phyloP scores from a whole-genome alignment of 2,329 filamentous ascomycete species.

The Botryotinia convoluta region DNA sequence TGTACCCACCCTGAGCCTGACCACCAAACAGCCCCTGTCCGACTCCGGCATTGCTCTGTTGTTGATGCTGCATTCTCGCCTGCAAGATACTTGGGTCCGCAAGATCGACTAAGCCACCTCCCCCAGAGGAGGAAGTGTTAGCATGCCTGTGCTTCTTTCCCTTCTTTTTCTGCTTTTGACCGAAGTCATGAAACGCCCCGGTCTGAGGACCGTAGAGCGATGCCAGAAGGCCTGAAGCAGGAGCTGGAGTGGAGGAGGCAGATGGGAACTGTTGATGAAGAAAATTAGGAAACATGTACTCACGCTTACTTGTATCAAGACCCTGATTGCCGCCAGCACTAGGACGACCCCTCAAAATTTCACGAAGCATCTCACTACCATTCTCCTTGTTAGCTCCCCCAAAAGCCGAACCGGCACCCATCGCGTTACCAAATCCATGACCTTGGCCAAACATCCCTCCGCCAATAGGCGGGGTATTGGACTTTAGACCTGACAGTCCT shows the following conservation, averaged over 20 bases:
- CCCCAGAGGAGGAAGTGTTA: slow-evolving; percentile 99
- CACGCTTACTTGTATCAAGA: slow-evolving; percentile 92
- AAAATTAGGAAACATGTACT: slow-evolving; percentile 94
- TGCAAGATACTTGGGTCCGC: slow-evolving; percentile 99
- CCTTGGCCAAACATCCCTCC: slow-evolving; percentile 87
- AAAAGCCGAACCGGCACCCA: slow-evolving; percentile 56
- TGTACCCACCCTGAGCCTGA: slow-evolving; percentile 94
- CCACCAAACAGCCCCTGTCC: slow-evolving; percentile 88
- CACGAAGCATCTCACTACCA: slow-evolving; percentile 74
- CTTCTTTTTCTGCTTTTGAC: slow-evolving; percentile 99
- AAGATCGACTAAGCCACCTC: slow-evolving; percentile 99
- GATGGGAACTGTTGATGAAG: slow-evolving; percentile 82
- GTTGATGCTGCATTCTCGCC: slow-evolving; percentile 89
- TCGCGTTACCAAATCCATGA: slow-evolving; percentile 74
- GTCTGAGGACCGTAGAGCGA: slow-evolving; percentile 86
- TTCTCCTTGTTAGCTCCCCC: slow-evolving; percentile 68
- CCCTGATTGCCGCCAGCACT: slow-evolving; percentile 63
- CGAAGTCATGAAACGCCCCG: slow-evolving; percentile 86
- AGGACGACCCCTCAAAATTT: slow-evolving; percentile 71
- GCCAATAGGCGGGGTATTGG: slow-evolving; percentile 83
- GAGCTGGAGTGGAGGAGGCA: slow-evolving; percentile 77
- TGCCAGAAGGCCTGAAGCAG: slow-evolving; percentile 86
- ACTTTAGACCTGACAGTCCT: slow-evolving; percentile 75
- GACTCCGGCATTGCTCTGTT: slow-evolving; percentile 76
- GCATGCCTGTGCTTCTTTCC: slow-evolving; percentile 99